Evolutionary conservation across 2,329 filamentous ascomycete genomes (phyloP), one percentile per base, ranked within the genome.

Genomic region (Fusarium coicis): DNA sequence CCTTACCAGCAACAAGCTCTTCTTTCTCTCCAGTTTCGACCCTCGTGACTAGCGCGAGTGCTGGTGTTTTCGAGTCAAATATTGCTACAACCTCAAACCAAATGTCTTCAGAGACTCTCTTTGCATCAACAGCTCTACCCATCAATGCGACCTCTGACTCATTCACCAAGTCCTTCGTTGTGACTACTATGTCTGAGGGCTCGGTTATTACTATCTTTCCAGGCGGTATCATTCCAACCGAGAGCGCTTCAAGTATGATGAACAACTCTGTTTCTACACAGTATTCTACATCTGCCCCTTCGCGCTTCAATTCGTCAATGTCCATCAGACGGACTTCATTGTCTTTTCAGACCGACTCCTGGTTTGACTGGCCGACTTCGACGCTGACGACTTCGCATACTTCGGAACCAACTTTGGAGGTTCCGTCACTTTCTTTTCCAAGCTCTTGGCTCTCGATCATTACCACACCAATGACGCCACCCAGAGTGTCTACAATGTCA

Each of bases 201-300:
- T 74, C 70, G 12, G 23, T 74, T 26, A 53, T 75, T 12, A 77
- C 75, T 16, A 53, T 75, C 15, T 65, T 63, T 16, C 68, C 75
- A 9, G 74, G 74, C 4, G 65, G 55, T 14, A 28, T 69, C 30
- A 43, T 55, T 8, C 68, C 63, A 32, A 66, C 75, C 15, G 36
- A 47, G 4, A 73, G 65, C 23, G 18, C 30, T 26, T 70, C 55
- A 15, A 23, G 39, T 14, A 37, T 62, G 34, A 30, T 37, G 18
- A 72, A 61, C 50, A 54, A 49, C 32, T 67, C 64, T 21, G 23
- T 55, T 15, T 53, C 47, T 15, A 63, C 71, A 11, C 47, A 59
- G 14, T 62, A 70, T 52, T 47, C 39, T 14, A 63, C 70, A n/a
- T 42, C 50, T 15, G 52, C 37, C 16, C 14, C 52, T 34, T 72